Base-by-base conservation (phyloP, 1,284 basidiomycete species). In the Cryptococcus neoformans region DNA sequence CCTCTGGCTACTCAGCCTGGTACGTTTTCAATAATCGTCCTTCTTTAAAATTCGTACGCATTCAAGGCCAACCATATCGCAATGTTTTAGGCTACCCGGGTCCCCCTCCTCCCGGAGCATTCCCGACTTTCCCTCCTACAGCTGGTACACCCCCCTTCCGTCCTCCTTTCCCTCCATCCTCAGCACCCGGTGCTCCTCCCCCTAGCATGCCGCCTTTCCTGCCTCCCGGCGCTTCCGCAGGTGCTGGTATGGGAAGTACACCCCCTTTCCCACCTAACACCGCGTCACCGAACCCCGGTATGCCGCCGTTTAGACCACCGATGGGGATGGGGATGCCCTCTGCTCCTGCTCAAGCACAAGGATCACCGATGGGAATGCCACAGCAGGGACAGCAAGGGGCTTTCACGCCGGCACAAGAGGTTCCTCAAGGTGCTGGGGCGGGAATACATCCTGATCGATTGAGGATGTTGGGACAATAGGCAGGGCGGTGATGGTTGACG, bases 391-490 rank as follows among this genome's bases (percentile, higher is more conserved):
- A 79, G 0, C 60, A 63, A 56, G 80, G 82, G n/a, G 71, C 68
- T 45, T 72, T 76, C 47, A 74, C 75, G 48, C 64, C 78, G 52
- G 73, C 70, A 16, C 21, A 35, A 21, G 46, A 34, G 35, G 46
- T 35, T 17, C 46, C 46, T 17, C 46, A 47, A 34, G 34, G 47
- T 6, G 37, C n/a, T 11, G 47, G 47, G 4, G 37, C 80, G 17
- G 86, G 83, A 36, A 89, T 92, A 64, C 90, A 92, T 76, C 90
- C 90, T n/a, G 90, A 92, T 77, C 82, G 90, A 59, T 66, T 90
- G 73, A 82, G 89, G 59, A 91, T 92, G 89, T 85, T 92, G 86
- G 83, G 80, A 51, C 49, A 45, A 34, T 68, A 62, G 44, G 45
- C 4, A 8, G 44, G 51, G 45, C 11, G 39, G 16, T 28, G 28